A percentile compares a stretch with the other conserved stretches of the same genome.
phyloP scores from a whole-genome alignment of 768 basidiomycete genomes.

The Strobilomyces echinocephalus region DNA sequence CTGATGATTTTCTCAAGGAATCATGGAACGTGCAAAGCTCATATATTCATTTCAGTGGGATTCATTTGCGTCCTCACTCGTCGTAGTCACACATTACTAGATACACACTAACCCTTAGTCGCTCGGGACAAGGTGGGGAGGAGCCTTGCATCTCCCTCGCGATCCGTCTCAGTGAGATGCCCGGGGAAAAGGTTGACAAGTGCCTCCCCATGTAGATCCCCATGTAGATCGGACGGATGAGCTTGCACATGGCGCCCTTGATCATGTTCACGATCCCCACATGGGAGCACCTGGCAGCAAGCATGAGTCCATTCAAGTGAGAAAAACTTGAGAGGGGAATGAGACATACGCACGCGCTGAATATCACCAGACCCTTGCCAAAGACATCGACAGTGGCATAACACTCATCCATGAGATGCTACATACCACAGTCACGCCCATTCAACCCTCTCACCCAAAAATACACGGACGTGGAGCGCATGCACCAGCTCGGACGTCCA shows the following conservation, averaged over 20 bases:
- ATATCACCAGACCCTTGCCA: conserved; percentile 79
- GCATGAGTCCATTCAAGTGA: background rate
- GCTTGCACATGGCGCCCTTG: conserved; percentile 57
- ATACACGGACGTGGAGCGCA: too few relatives aligned
- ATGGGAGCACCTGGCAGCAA: conserved; percentile 54
- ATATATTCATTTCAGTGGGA: too few relatives aligned
- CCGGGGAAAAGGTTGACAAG: too few relatives aligned
- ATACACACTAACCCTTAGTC: background rate
- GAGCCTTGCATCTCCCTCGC: conserved; percentile 35
- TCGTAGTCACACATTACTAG: too few relatives aligned
- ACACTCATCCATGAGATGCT: conserved; percentile 82
- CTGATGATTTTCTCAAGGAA: too few relatives aligned
- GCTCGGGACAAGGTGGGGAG: conserved; percentile 14
- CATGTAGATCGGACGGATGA: conserved; percentile 73
- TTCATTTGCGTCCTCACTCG: background rate
- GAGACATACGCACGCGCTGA: conserved; percentile 84
- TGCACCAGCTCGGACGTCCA: conserved; percentile 57
- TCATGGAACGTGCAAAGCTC: too few relatives aligned
- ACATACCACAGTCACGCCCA: background rate
- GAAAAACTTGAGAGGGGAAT: too few relatives aligned
- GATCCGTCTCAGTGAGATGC: conserved; percentile 27
- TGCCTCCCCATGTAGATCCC: too few relatives aligned
- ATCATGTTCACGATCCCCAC: conserved; percentile 85
- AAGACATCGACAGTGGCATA: conserved; percentile 72
- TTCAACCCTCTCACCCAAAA: background rate